A percentile compares a stretch with the other conserved stretches of the same genome.
Conservation (phyloP, 192 early-diverging fungal species). For the Gaertneriomyces semiglobifer region DNA sequence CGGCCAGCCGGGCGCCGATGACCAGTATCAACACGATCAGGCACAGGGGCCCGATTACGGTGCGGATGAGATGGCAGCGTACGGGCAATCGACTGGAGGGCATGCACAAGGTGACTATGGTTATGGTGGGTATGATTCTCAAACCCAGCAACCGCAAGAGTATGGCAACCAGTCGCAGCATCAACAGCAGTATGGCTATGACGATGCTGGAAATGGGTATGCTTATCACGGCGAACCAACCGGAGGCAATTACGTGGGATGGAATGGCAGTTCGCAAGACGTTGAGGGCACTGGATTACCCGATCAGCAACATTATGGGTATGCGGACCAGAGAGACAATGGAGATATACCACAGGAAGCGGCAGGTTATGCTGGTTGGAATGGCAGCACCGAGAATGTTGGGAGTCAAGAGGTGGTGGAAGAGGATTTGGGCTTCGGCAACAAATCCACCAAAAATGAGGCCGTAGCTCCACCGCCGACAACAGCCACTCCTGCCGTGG, state of each 20-base stretch:
- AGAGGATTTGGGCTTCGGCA: conserved; percentile 48
- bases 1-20: not conserved
- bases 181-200: conserved; percentile 4
- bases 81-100: not conserved
- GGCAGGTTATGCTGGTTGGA: not conserved
- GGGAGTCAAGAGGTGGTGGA: conserved; percentile 15
- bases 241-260: not conserved
- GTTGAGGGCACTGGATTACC: not conserved
- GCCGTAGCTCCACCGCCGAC: conserved; percentile 9
- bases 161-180: not conserved
- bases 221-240: not conserved
- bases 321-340: too few relatives aligned
- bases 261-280: not conserved
- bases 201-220: not conserved
- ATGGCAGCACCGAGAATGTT: not conserved
- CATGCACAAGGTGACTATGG: not conserved
- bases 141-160: not conserved
- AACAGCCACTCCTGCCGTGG: not conserved
- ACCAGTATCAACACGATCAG: not conserved
- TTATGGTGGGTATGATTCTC: conserved; percentile 1
- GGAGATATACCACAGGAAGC: not conserved
- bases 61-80: conserved; percentile 1
- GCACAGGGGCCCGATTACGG: not conserved
- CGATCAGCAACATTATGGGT: not conserved
- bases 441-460: conserved; percentile 25